phyloP scores from a whole-genome alignment of 1,284 basidiomycete genomes.

The Anthracocystis panici-leucophaei region DNA sequence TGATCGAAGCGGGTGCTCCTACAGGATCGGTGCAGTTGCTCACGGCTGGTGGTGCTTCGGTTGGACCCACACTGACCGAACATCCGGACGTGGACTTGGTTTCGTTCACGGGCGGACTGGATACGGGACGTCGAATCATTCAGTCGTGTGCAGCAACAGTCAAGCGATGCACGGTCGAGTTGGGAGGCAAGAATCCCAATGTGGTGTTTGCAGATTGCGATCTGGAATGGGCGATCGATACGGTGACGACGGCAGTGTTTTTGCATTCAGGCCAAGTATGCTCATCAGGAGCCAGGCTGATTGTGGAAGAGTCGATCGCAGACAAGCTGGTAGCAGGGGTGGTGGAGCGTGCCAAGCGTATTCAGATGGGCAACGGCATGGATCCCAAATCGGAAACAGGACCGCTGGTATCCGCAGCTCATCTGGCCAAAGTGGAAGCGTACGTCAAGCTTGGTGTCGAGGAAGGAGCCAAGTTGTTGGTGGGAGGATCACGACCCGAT shows the following conservation, averaged over 20 bases:
- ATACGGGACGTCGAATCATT: conserved; percentile 65
- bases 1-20: conserved; percentile 66
- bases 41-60: conserved; percentile 63
- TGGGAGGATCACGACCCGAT: conserved; percentile 63
- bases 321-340: conserved; percentile 66
- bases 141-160: conserved; percentile 61
- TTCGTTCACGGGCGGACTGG: conserved; percentile 67
- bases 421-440: conserved; percentile 62
- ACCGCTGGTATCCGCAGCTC: conserved; percentile 65
- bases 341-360: conserved; percentile 63
- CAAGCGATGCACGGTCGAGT: conserved; percentile 67
- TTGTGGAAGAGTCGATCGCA: conserved; percentile 68
- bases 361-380: conserved; percentile 66
- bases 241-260: conserved; percentile 67
- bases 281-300: conserved; percentile 65
- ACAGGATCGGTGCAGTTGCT: conserved; percentile 61
- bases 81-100: conserved; percentile 66
- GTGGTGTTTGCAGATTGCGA: conserved; percentile 68
- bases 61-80: conserved; percentile 64
- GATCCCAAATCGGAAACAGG: conserved; percentile 63
- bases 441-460: conserved; percentile 57
- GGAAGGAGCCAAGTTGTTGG: conserved; percentile 64
- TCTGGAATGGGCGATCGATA: conserved; percentile 67
- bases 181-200: conserved; percentile 69
- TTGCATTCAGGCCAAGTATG: conserved; percentile 69